A percentile compares a stretch with the other conserved stretches of the same genome.
These are phyloP conservation scores for Danielia oregonensis DNA, from an alignment of 805 yeast genomes.

Conservation along the genomic window DNA sequence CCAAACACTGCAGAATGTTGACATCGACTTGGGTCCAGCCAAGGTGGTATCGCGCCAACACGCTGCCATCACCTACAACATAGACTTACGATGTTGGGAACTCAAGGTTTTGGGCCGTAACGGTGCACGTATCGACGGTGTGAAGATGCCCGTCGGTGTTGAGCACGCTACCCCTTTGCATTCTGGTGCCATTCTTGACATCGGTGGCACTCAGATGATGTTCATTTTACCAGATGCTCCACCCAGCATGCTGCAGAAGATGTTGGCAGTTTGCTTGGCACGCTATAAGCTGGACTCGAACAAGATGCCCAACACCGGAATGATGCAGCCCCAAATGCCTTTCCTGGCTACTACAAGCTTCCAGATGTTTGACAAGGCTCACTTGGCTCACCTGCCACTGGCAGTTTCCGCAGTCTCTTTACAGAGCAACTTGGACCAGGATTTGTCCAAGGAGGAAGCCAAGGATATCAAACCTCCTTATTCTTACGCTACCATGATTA, in stretches of 20 bases:
- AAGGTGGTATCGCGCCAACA: conserved; percentile 94
- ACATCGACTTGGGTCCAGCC: conserved; percentile 94
- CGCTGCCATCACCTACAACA: conserved; percentile 77
- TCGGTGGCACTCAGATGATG: conserved; percentile 99
- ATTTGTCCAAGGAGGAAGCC: conserved; percentile 83
- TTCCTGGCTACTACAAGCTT: conserved; percentile 37
- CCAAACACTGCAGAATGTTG: conserved; percentile 34
- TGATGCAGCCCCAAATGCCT: no score
- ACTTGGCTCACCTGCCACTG: conserved; percentile 35
- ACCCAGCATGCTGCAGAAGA: conserved; percentile 57
- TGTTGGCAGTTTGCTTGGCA: conserved; percentile 36
- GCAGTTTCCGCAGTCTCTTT: conserved; percentile 39
- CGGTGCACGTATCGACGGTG: conserved; percentile 87
- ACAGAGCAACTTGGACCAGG: conserved; percentile 49
- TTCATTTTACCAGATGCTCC: conserved; percentile 90
- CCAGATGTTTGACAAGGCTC: conserved; percentile 50
- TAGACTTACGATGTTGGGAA: conserved; percentile 79
- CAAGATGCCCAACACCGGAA: conserved; percentile 16
- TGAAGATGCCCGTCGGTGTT: conserved; percentile 48
- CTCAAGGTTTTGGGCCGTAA: conserved; percentile 80
- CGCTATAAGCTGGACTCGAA: conserved; percentile 24
- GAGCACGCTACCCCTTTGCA: conserved; percentile 53
- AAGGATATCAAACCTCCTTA: conserved; percentile 95
- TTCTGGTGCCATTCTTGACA: conserved; percentile 88
- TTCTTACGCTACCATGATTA: conserved; percentile 96